Evolutionary conservation across 129 eudicot genomes (phyloP).

Genomic region (Centaurea solstitialis): DNA sequence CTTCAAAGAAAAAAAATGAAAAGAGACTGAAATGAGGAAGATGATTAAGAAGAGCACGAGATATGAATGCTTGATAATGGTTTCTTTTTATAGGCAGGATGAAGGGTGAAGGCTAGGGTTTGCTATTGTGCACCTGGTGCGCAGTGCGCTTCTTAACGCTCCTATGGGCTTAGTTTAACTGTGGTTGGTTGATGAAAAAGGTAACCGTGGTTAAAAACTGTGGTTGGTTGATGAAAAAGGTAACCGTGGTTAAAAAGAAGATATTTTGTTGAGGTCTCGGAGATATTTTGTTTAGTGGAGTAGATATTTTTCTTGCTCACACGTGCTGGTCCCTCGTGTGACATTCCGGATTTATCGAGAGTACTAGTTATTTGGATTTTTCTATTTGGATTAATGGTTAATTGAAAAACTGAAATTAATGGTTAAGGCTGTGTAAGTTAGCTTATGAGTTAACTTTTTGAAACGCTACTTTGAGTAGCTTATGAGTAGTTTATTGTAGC

Average conservation of each 20-base stretch:
- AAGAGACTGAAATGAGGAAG: neutral
- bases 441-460: too few relatives aligned
- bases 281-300: neutral
- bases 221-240: slow-evolving; percentile 14
- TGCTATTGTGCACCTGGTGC: slow-evolving; percentile 23
- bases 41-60: neutral
- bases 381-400: too few relatives aligned
- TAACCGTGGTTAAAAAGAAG: slow-evolving; percentile 17
- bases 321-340: slow-evolving; percentile 6
- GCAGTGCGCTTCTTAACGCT: slow-evolving; percentile 36
- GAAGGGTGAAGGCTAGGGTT: slow-evolving; percentile 28
- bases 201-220: slow-evolving; percentile 21
- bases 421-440: too few relatives aligned
- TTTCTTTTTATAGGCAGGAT: slow-evolving; percentile 28
- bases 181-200: slow-evolving; percentile 16
- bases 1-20: neutral
- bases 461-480: too few relatives aligned
- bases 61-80: neutral
- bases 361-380: neutral
- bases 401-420: too few relatives aligned
- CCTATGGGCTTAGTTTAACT: slow-evolving; percentile 18
- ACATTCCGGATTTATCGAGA: neutral
- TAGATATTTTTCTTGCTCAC: slow-evolving; percentile 26
- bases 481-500: too few relatives aligned
- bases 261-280: slow-evolving; percentile 15